Percentiles rank a stretch among this genome's conserved stretches.
These are phyloP conservation scores for Trametes versicolor DNA, from an alignment of 1,284 basidiomycete genomes.

Conservation along the genomic window DNA sequence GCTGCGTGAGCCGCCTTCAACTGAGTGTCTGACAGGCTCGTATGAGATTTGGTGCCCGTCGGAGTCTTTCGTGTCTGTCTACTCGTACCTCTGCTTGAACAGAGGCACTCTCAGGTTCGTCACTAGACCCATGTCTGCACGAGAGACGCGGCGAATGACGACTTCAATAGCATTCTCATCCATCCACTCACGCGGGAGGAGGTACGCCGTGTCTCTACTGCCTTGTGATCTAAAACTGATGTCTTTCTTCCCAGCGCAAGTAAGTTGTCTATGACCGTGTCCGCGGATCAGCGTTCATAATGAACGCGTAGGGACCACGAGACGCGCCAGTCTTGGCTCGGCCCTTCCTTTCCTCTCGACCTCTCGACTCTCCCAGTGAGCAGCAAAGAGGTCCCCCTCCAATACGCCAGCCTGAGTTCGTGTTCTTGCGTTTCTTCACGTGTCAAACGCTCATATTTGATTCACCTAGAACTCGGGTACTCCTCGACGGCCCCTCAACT, in stretches of 20 bases:
- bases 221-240: constrained; percentile 20
- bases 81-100: constrained; percentile 76
- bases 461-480: constrained; percentile 59
- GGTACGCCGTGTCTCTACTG: constrained; percentile 49
- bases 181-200: constrained; percentile 76
- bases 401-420: constrained; percentile 76
- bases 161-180: constrained; percentile 61
- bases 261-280: not conserved
- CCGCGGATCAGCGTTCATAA: not conserved
- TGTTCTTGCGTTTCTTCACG: constrained; percentile 14
- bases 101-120: constrained; percentile 70
- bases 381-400: constrained; percentile 66
- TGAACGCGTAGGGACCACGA: constrained; percentile 64
- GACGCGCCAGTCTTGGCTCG: constrained; percentile 74
- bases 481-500: constrained; percentile 53
- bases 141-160: not conserved
- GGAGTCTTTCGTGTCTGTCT: constrained; percentile 76
- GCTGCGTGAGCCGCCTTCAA: not conserved
- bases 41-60: constrained; percentile 83
- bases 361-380: constrained; percentile 61
- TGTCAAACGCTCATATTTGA: not conserved
- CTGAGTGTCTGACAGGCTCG: constrained; percentile 57
- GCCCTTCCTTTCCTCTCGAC: constrained; percentile 72
- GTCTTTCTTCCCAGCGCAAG: constrained; percentile 15
- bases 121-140: not conserved